Base-by-base conservation (phyloP, 1,284 basidiomycete species). In the Marasmius fiardii region DNA sequence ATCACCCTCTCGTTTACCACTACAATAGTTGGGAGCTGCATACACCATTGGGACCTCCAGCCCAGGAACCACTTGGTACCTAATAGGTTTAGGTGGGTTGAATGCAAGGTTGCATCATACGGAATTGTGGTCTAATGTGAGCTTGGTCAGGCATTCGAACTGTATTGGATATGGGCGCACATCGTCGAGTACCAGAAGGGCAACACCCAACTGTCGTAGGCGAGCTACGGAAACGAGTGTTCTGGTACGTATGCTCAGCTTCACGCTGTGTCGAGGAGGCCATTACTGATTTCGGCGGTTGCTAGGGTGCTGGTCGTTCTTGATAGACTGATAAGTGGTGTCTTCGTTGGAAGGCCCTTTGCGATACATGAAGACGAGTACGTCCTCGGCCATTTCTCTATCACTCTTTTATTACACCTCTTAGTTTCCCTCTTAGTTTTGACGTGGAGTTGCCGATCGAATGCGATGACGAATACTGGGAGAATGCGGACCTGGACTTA, bases 381-480 rank as follows among this genome's bases (percentile, higher is more conserved):
- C 16, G 26, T 31, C 4, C 8, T 11, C 24, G 11, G n/a, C 10
- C 28, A n/a, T 44, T 20, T n/a, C 18, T 14, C 4, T 21, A 5
- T 21, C 20, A n/a, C 6, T 44, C 20, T n/a, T 21, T 23, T 20
- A 44, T 12, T n/a, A 31, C 47, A 31, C 10, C 12, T 12, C 47
- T 49, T 14, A 33, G 12, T 31, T 18, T 11, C 1, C 14, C 47
- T 33, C 28, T 10, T 49, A 49, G 47, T 26, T 49, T 49, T 14
- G 47, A 49, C 26, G n/a, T 33, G 26, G 47, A 49, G 8, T 4
- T 49, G 28, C 47, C 47, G 14, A 49, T 49, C 20, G 47, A 49
- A 16, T 49, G 47, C 28, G 47, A 49, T 26, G 47, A 49, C 28
- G 47, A 49, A 18, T 49, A 49, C 16, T 49, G 23, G 47, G 47